These are phyloP conservation scores for Camelina neglecta DNA, from an alignment of 345 rosid genomes.

Conservation along the genomic window DNA sequence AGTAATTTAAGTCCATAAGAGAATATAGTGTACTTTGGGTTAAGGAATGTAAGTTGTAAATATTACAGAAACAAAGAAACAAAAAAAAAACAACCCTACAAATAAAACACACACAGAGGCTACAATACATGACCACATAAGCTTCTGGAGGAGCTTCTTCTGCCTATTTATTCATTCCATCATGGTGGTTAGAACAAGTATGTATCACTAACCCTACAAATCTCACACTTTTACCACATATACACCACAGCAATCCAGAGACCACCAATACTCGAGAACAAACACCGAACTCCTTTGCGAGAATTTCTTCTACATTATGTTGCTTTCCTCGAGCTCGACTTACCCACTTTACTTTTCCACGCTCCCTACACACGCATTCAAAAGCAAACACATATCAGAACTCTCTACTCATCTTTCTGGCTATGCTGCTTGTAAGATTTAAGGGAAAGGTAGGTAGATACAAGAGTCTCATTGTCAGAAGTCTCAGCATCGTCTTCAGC, in stretches of 20 bases:
- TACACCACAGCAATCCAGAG: conserved; percentile 33
- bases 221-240: conserved; percentile 46
- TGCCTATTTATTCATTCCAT: conserved; percentile 43
- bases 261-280: conserved; percentile 26
- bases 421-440: not conserved
- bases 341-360: conserved; percentile 69
- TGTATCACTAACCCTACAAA: conserved; percentile 46
- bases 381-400: conserved; percentile 16
- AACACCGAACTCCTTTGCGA: not conserved
- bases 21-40: conserved; percentile 12
- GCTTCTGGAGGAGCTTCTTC: conserved; percentile 30
- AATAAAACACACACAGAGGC: conserved; percentile 37
- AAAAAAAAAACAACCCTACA: conserved; percentile 42
- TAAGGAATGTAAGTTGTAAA: conserved; percentile 31
- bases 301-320: conserved; percentile 33
- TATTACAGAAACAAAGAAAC: conserved; percentile 25
- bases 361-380: conserved; percentile 69
- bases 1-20: conserved; percentile 25
- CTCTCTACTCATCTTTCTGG: conserved; percentile 5
- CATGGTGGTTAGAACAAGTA: conserved; percentile 47
- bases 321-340: conserved; percentile 53
- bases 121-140: conserved; percentile 35
- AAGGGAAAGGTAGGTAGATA: conserved; percentile 47
- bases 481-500: conserved; percentile 53
- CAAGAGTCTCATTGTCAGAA: conserved; percentile 95